Evolutionary conservation across 73 alveolate genomes (phyloP).

Genomic region (Breviolum minutum): DNA sequence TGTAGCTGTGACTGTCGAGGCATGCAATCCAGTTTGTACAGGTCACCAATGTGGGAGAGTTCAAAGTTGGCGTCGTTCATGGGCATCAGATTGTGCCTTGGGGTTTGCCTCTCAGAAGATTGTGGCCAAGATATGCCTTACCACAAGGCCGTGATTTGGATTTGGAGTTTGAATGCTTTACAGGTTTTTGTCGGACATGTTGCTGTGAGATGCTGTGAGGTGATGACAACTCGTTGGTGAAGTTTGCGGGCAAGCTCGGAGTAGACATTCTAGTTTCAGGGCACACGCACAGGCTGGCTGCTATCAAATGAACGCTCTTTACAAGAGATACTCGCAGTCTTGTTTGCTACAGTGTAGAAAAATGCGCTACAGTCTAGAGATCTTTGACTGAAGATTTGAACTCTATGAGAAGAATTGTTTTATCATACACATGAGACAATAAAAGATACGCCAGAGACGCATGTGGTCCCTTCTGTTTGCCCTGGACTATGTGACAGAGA

Average conservation of each 20-base stretch:
- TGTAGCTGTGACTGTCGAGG: not conserved
- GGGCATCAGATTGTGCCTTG: conserved; percentile 81
- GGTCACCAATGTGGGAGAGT: conserved; percentile 72
- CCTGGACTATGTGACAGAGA: no score
- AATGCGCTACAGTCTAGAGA: not conserved
- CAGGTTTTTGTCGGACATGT: not conserved
- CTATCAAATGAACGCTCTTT: not conserved
- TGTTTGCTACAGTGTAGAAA: not conserved
- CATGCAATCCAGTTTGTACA: not conserved
- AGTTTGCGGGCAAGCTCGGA: conserved; percentile 67
- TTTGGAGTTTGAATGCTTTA: not conserved
- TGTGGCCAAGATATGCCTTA: not conserved
- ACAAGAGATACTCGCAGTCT: not conserved
- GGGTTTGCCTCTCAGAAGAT: conserved; percentile 24
- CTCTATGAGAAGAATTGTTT: not conserved
- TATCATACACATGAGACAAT: no score
- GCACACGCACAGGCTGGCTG: conserved; percentile 71
- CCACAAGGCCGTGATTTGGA: not conserved
- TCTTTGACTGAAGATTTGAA: no score
- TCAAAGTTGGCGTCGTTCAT: conserved; percentile 77
- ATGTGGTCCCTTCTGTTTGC: no score
- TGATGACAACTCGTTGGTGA: conserved; percentile 53
- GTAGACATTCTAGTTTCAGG: conserved; percentile 80
- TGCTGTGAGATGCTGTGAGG: conserved; percentile 26
- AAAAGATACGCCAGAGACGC: no score